Percentiles rank a stretch among this genome's conserved stretches.
phyloP scores from a whole-genome alignment of 2,329 filamentous ascomycete genomes.

The Coniosporium tulheliwenetii region DNA sequence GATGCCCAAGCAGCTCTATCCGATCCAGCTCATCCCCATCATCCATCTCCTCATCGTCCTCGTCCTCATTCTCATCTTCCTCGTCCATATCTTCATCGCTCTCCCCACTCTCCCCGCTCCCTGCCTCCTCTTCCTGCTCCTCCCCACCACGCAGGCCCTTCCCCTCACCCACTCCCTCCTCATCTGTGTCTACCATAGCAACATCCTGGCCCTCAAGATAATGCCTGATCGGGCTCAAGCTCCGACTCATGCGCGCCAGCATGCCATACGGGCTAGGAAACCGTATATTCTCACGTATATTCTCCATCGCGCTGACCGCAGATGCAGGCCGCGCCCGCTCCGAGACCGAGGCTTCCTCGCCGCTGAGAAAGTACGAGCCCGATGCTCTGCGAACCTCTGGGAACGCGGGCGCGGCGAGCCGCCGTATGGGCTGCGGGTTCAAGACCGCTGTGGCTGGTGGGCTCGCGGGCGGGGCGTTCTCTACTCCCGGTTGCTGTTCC shows the following conservation, averaged over 20 bases:
- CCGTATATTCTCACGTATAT: constrained; percentile 2
- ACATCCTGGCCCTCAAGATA: constrained; percentile 20
- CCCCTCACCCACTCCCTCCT: not conserved
- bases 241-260: constrained; percentile 27
- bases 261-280: constrained; percentile 26
- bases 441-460: too few relatives aligned
- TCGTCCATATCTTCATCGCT: constrained; percentile 9
- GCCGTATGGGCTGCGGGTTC: constrained; percentile 2
- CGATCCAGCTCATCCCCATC: constrained; percentile 2
- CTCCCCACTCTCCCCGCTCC: constrained; percentile 1
- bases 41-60: constrained; percentile 3
- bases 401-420: constrained; percentile 11
- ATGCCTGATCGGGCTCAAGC: constrained; percentile 28
- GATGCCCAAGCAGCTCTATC: too few relatives aligned
- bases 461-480: constrained; percentile 8
- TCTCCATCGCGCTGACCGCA: constrained; percentile 11
- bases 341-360: not conserved
- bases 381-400: not conserved
- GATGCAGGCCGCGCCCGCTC: constrained; percentile 14
- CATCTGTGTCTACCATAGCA: constrained; percentile 5
- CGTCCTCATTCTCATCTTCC: constrained; percentile 14
- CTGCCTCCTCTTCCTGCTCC: not conserved
- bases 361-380: constrained; percentile 6
- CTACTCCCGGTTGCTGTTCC: constrained; percentile 8
- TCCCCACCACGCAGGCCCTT: not conserved